phyloP scores from a whole-genome alignment of 331 rosid species.

The Acacia pycnantha region DNA sequence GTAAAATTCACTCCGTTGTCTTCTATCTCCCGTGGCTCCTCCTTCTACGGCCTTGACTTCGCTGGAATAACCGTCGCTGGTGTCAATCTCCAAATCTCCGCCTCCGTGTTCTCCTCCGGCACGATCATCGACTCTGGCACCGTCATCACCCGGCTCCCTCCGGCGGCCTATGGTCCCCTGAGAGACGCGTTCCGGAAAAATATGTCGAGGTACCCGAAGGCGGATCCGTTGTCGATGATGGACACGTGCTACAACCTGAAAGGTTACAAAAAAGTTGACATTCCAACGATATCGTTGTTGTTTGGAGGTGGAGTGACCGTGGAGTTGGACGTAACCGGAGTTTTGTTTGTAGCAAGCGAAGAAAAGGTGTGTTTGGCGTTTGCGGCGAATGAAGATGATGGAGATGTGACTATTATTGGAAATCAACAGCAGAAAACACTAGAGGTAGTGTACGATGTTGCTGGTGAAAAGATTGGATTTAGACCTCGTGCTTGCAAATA shows the following conservation, averaged over 20 bases:
- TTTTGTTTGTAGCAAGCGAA: conserved; percentile 5
- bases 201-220: conserved; percentile 51
- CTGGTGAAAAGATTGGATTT: conserved; percentile 6
- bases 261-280: too few species aligned
- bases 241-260: conserved; percentile 91
- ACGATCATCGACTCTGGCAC: conserved; percentile 79
- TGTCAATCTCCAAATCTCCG: conserved; percentile 24
- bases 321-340: conserved; percentile 33
- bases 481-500: background rate
- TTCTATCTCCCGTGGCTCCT: background rate
- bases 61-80: conserved; percentile 42
- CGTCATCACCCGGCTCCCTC: conserved; percentile 64
- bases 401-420: conserved; percentile 51
- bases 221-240: background rate
- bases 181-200: conserved; percentile 33
- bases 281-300: conserved; percentile 26
- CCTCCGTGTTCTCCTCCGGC: conserved; percentile 49
- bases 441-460: conserved; percentile 61
- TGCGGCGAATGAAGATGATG: conserved; percentile 41
- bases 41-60: conserved; percentile 54
- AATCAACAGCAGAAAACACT: conserved; percentile 70
- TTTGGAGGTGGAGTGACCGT: conserved; percentile 36
- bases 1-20: conserved; percentile 54
- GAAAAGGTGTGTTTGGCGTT: conserved; percentile 67
- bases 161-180: conserved; percentile 49